phyloP scores from a whole-genome alignment of 805 yeast species.

The Torulaspora delbrueckii region DNA sequence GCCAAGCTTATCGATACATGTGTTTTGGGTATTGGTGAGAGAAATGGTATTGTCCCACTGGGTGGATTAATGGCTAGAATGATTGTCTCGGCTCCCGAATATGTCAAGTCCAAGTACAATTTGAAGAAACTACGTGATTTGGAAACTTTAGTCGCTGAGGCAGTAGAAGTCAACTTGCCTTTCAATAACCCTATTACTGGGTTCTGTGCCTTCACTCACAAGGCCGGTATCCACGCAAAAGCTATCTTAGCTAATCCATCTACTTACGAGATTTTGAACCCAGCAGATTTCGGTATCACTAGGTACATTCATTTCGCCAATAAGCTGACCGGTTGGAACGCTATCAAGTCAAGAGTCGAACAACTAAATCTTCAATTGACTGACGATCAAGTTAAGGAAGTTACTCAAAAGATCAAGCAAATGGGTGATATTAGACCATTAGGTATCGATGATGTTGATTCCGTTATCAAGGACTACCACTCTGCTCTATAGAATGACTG shows the following conservation, averaged over 20 bases:
- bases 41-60: conserved; percentile 95
- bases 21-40: conserved; percentile 98
- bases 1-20: conserved; percentile 92
- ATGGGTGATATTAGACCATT: conserved; percentile 93
- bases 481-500: conserved; percentile 41
- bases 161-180: conserved; percentile 94
- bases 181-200: conserved; percentile 99
- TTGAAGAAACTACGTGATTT: conserved; percentile 91
- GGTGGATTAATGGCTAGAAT: conserved; percentile 99
- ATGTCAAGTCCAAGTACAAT: conserved; percentile 90
- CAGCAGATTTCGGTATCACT: conserved; percentile 90
- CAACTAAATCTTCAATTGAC: conserved; percentile 86
- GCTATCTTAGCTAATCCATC: conserved; percentile 98
- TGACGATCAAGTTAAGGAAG: conserved; percentile 93
- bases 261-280: conserved; percentile 92
- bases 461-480: conserved; percentile 90
- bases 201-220: conserved; percentile 98
- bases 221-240: conserved; percentile 99
- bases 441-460: conserved; percentile 94
- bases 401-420: conserved; percentile 85
- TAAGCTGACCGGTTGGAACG: conserved; percentile 98
- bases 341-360: conserved; percentile 95
- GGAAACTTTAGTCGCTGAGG: conserved; percentile 93
- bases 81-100: conserved; percentile 97
- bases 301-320: conserved; percentile 97